Conservation (phyloP, 108 stramenopile genomes). For the Skeletonema costatum region DNA sequence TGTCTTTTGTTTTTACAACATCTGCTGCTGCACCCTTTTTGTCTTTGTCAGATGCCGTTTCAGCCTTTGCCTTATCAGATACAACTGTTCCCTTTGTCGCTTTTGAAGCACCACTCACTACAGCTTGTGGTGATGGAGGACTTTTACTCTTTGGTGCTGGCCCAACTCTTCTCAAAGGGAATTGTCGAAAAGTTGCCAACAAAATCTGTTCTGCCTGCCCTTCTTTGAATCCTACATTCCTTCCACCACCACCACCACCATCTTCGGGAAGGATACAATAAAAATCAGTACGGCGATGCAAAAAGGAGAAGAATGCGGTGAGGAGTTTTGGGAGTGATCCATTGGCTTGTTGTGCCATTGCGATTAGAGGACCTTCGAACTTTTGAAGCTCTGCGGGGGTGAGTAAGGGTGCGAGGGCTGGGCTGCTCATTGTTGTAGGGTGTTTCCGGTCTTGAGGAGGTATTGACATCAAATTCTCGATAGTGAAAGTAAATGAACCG, state of each 20-base stretch:
- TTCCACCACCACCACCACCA: conserved; percentile 34
- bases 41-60: not conserved
- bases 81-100: not conserved
- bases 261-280: conserved; percentile 75
- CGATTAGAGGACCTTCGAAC: conserved; percentile 70
- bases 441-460: too few relatives aligned
- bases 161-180: conserved; percentile 70
- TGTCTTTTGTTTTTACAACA: not conserved
- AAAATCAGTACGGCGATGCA: conserved; percentile 88
- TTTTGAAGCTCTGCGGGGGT: conserved; percentile 48
- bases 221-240: conserved; percentile 74
- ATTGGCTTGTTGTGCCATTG: conserved; percentile 65
- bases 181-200: conserved; percentile 83
- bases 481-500: too few relatives aligned
- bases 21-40: not conserved
- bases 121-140: not conserved
- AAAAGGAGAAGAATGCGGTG: conserved; percentile 80
- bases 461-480: too few relatives aligned
- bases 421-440: conserved; percentile 4
- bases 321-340: conserved; percentile 79
- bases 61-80: not conserved
- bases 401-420: conserved; percentile 23
- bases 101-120: not conserved
- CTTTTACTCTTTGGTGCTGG: conserved; percentile 10
- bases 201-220: conserved; percentile 88